Base-by-base conservation (phyloP, 441 rosid species). In the Corymbia calophylla region DNA sequence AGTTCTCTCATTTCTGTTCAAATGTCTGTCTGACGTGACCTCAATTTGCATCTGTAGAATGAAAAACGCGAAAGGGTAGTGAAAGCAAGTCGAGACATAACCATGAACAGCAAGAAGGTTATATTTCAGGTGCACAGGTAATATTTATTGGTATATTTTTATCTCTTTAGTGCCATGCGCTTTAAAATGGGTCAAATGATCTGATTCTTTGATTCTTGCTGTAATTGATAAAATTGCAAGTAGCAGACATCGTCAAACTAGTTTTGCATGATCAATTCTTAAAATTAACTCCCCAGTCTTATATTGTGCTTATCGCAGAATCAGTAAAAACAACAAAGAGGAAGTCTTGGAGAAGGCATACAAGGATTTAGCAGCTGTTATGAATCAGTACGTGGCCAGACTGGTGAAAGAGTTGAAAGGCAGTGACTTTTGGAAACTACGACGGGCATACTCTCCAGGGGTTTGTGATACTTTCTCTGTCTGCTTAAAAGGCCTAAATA, bases 41-140 rank as follows among this genome's bases (percentile, higher is more conserved):
- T 32, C 49, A 70, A 13, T 53, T 9, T 90, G 18, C 87, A 66
- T 77, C 86, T 90, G 94, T 91, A 95, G 98, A 96, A 97, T 92
- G 99, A 97, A 25, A 97, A 97, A 88, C 96, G 99, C n/a, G 99
- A 98, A 92, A 96, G 96, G 92, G 95, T 97, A 49, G 97, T 98
- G 23, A 98, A 98, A 91, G 99, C 97, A 12, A 98, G 99, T 91
- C 98, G 99, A 64, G 99, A 97, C 91, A 92, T 97, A 89, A 97
- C 99, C 70, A 94, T 94, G 90, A 96, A 95, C 93, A 97, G 99
- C 93, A 97, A 97, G 92, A 97, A 97, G 90, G 98, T 97, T 88
- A 97, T 97, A 91, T 97, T 96, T 92, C 98, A 97, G 93, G 99
- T 97, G 88, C 99, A 97, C 90, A 96, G 99, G 99, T 97, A 91